Percentiles rank a stretch among this genome's conserved stretches.
Conservation (phyloP, 2,329 filamentous ascomycete species). For the Lachnellula suecica region DNA sequence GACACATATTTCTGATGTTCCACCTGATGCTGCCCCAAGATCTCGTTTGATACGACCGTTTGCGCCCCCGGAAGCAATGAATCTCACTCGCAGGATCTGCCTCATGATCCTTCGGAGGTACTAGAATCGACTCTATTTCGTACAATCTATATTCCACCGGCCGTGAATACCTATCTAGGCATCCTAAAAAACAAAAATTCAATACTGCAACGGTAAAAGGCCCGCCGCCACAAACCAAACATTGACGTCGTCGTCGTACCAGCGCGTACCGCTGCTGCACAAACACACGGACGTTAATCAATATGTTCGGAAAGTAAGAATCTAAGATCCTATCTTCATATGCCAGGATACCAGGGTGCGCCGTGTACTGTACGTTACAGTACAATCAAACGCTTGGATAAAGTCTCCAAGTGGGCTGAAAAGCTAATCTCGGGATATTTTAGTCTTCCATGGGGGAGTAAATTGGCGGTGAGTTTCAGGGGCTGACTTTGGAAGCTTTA, state of each 20-base stretch:
- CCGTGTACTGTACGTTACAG: too few relatives aligned
- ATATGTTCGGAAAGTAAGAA: constrained; percentile 6
- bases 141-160: too few relatives aligned
- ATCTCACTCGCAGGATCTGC: constrained; percentile 12
- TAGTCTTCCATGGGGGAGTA: constrained; percentile 1
- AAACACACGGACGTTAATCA: constrained; percentile 22
- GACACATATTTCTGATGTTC: background rate
- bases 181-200: constrained; percentile 4
- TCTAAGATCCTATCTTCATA: constrained; percentile 7
- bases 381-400: too few relatives aligned
- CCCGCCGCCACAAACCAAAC: constrained; percentile 9
- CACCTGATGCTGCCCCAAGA: background rate
- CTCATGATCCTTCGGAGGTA: constrained; percentile 3
- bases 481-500: constrained; percentile 6
- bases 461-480: constrained; percentile 29
- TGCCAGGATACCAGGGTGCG: too few relatives aligned
- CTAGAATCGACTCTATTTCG: too few relatives aligned
- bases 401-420: too few relatives aligned
- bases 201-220: constrained; percentile 17
- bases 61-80: constrained; percentile 3
- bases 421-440: constrained; percentile 9
- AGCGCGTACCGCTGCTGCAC: constrained; percentile 2
- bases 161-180: too few relatives aligned
- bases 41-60: background rate
- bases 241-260: constrained; percentile 2